Evolutionary conservation across 192 early-diverging fungal genomes (phyloP).

Genomic region (Chytriomyces sp.): DNA sequence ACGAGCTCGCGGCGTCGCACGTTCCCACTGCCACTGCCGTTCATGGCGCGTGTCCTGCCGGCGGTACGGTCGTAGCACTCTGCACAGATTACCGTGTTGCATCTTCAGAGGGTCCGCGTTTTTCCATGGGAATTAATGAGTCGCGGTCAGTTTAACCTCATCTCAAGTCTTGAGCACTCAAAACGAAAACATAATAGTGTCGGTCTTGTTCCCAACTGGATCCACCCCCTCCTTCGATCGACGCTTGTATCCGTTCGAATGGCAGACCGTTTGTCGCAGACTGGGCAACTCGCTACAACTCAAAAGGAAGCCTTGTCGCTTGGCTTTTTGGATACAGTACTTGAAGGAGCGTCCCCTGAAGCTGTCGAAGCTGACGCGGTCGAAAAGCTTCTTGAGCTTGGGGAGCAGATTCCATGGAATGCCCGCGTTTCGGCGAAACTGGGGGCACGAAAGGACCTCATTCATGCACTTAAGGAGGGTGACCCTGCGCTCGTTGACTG

Average conservation of each 20-base stretch:
- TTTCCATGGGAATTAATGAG: constrained; percentile 1
- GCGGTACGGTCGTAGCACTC: neutral
- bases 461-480: neutral
- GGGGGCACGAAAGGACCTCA: neutral
- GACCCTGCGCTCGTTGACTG: neutral
- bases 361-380: neutral
- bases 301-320: neutral
- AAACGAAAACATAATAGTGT: neutral
- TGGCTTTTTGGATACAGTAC: neutral
- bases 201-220: neutral
- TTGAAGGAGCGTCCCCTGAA: neutral
- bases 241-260: neutral
- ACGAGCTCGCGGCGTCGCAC: neutral
- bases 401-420: neutral
- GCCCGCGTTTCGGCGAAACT: neutral
- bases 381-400: neutral
- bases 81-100: neutral
- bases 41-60: neutral
- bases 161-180: neutral
- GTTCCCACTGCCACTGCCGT: neutral
- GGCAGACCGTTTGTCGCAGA: neutral
- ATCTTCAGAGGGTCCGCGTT: neutral
- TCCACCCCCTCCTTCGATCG: neutral
- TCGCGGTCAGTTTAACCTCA: neutral
- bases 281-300: neutral